Percentiles rank a stretch among this genome's conserved stretches.
phyloP scores from a whole-genome alignment of 148 eudicot genomes.

The Nepenthes gracilis region DNA sequence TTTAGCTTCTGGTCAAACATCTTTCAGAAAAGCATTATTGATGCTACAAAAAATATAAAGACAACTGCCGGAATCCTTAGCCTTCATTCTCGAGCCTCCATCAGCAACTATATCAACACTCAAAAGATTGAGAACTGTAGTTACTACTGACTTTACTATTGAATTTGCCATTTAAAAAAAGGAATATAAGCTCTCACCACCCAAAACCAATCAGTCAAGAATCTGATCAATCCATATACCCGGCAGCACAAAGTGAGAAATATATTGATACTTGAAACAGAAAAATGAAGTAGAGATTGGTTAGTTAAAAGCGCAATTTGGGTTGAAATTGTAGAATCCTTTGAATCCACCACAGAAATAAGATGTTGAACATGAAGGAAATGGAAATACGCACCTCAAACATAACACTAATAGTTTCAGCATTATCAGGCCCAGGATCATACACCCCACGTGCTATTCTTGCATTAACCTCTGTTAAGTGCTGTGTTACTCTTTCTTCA shows the following conservation, averaged over 20 bases:
- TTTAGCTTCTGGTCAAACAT: neutral
- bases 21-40: too few relatives aligned
- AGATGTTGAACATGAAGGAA: neutral
- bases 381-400: constrained; percentile 63
- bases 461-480: constrained; percentile 63
- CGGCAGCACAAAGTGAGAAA: neutral
- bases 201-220: too few relatives aligned
- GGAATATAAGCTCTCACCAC: too few relatives aligned
- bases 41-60: too few relatives aligned
- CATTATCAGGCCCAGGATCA: constrained; percentile 44
- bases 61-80: too few relatives aligned
- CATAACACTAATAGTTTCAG: constrained; percentile 73
- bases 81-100: neutral
- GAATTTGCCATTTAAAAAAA: too few relatives aligned
- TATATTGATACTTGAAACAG: neutral
- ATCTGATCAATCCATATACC: too few relatives aligned
- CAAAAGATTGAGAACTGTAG: too few relatives aligned
- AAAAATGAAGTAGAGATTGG: neutral
- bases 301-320: neutral
- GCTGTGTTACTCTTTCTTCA: constrained; percentile 72
- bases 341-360: neutral
- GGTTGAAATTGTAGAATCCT: too few relatives aligned
- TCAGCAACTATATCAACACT: neutral
- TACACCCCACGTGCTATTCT: constrained; percentile 45
- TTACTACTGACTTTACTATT: too few relatives aligned